phyloP scores from a whole-genome alignment of 352 stramenopile species.

The Hyaloperonospora arabidopsidis region DNA sequence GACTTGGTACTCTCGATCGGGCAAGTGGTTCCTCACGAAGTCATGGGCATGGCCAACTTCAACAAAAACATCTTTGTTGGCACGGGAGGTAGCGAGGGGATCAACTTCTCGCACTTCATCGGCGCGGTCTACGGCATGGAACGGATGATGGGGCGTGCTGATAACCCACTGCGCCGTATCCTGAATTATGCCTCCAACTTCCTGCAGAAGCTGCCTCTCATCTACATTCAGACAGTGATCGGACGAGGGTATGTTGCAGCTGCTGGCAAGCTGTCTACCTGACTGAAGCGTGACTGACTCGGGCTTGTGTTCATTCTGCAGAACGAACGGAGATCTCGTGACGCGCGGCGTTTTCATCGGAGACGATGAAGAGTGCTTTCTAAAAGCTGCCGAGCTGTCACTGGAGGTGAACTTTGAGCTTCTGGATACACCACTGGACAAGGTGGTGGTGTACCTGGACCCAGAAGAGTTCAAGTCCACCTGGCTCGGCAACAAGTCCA shows the following conservation, averaged over 20 bases:
- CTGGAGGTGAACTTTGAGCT: constrained; percentile 95
- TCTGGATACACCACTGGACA: constrained; percentile 85
- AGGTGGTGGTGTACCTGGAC: constrained; percentile 95
- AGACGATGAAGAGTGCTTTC: constrained; percentile 94
- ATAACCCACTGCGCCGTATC: constrained; percentile 93
- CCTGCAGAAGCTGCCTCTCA: constrained; percentile 81
- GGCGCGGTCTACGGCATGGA: constrained; percentile 97
- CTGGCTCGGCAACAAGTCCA: constrained; percentile 97
- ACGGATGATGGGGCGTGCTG: constrained; percentile 93
- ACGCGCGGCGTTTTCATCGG: constrained; percentile 93
- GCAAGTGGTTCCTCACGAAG: constrained; percentile 96
- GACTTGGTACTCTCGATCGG: constrained; percentile 93
- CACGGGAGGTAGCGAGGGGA: constrained; percentile 88
- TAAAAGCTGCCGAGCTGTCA: constrained; percentile 89
- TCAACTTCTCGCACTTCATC: constrained; percentile 98
- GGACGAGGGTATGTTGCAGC: constrained; percentile 40
- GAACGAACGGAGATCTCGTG: constrained; percentile 51
- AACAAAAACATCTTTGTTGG: constrained; percentile 99
- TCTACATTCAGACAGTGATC: constrained; percentile 96
- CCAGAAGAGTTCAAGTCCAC: constrained; percentile 96
- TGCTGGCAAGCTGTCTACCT: background rate
- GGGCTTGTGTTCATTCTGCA: constrained; percentile 11
- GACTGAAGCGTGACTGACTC: constrained; percentile 6
- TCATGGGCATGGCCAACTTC: constrained; percentile 98
- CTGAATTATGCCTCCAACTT: constrained; percentile 95